Conservation (phyloP, 495 filamentous ascomycete genomes). For the Xylaria flabelliformis region DNA sequence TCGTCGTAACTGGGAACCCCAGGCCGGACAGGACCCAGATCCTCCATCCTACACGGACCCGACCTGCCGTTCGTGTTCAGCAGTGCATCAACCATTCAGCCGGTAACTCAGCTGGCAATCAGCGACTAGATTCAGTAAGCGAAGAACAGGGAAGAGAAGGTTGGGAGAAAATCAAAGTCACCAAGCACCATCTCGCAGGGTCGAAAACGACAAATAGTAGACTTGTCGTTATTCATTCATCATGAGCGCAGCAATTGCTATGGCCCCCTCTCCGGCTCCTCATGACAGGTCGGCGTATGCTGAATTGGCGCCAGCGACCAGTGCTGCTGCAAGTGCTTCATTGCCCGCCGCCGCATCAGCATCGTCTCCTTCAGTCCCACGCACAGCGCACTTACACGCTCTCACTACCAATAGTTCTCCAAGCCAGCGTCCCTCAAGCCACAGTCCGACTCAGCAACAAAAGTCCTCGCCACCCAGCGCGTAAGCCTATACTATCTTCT, state of each 20-base stretch:
- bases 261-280: conserved; percentile 65
- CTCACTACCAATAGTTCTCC: conserved; percentile 37
- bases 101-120: conserved; percentile 18
- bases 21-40: conserved; percentile 18
- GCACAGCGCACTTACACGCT: conserved; percentile 48
- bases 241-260: conserved; percentile 66
- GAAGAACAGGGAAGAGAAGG: not conserved
- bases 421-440: conserved; percentile 55
- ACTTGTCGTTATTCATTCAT: conserved; percentile 44
- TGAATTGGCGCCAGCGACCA: conserved; percentile 54
- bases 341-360: conserved; percentile 37
- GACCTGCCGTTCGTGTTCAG: conserved; percentile 24
- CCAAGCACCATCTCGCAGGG: not conserved
- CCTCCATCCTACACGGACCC: conserved; percentile 20
- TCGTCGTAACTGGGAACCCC: conserved; percentile 9
- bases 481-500: conserved; percentile 47
- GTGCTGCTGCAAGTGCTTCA: conserved; percentile 35
- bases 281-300: conserved; percentile 60
- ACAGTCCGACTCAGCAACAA: conserved; percentile 55
- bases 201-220: conserved; percentile 22
- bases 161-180: not conserved
- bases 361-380: conserved; percentile 52
- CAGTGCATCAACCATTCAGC: conserved; percentile 28
- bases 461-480: conserved; percentile 60
- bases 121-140: conserved; percentile 6